Evolutionary conservation across 371 early-diverging fungal species (phyloP).

Genomic region (Mucor circinelloides): DNA sequence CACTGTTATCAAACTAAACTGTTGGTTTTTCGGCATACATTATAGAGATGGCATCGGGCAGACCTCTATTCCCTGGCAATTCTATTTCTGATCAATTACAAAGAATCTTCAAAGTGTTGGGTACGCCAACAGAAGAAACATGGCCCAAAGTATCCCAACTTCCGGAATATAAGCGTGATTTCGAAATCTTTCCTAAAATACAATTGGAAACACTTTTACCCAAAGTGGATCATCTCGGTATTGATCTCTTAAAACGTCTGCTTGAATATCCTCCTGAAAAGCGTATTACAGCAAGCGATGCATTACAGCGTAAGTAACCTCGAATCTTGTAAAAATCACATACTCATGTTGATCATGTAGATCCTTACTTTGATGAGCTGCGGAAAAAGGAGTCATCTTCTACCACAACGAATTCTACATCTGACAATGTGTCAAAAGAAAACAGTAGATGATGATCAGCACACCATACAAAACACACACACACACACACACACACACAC

Average conservation of each 20-base stretch:
- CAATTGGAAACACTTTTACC: conserved; percentile 76
- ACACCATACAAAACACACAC: neutral
- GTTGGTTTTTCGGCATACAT: conserved; percentile 5
- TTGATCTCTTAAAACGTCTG: conserved; percentile 76
- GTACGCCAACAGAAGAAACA: conserved; percentile 85
- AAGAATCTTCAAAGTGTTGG: conserved; percentile 89
- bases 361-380: conserved; percentile 57
- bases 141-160: conserved; percentile 95
- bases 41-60: conserved; percentile 83
- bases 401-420: neutral
- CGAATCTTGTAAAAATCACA: too few species aligned
- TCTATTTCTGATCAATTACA: conserved; percentile 88
- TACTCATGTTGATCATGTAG: conserved; percentile 17
- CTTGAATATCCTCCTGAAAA: conserved; percentile 78
- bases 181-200: conserved; percentile 73
- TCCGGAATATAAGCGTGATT: conserved; percentile 87
- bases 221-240: conserved; percentile 78
- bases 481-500: neutral
- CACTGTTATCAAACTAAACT: too few species aligned
- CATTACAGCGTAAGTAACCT: conserved; percentile 65
- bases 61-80: conserved; percentile 96
- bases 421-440: conserved; percentile 6
- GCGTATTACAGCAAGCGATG: conserved; percentile 74
- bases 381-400: conserved; percentile 39
- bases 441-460: conserved; percentile 1